Conservation (phyloP, 2,329 filamentous ascomycete species). For the Elsinoe perseae region DNA sequence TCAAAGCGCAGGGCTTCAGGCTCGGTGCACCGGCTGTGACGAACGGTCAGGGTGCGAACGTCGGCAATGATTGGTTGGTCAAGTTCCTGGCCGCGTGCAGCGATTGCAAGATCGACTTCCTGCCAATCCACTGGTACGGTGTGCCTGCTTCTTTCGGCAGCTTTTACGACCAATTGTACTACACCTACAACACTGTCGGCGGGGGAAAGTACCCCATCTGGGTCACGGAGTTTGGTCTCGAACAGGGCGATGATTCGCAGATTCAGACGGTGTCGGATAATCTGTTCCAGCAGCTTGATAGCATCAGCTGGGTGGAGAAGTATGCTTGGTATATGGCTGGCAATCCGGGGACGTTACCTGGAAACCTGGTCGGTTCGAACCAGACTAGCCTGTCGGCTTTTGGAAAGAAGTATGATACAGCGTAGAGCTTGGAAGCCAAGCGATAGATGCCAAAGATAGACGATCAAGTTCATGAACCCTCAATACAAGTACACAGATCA, state of each 20-base stretch:
- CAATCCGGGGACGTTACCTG: neutral
- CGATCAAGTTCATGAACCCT: neutral
- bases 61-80: constrained; percentile 51
- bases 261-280: constrained; percentile 42
- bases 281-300: constrained; percentile 42
- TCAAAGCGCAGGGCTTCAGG: constrained; percentile 39
- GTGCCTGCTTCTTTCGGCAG: constrained; percentile 36
- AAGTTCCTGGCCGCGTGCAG: constrained; percentile 47
- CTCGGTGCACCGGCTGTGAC: constrained; percentile 55
- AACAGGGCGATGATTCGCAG: constrained; percentile 37
- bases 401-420: neutral
- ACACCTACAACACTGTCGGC: constrained; percentile 29
- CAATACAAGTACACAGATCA: no score
- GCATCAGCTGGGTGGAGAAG: constrained; percentile 32
- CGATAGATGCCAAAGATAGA: neutral
- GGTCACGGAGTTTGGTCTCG: constrained; percentile 58
- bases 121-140: constrained; percentile 59
- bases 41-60: constrained; percentile 46
- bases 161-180: constrained; percentile 49
- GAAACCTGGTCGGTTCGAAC: neutral
- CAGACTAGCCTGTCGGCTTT: neutral
- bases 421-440: no score
- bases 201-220: constrained; percentile 41
- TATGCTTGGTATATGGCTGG: constrained; percentile 35
- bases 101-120: constrained; percentile 51